Percentiles rank a stretch among this genome's conserved stretches.
Conservation (phyloP, 139 green algal species). For the Auxenochlorella protothecoides region DNA sequence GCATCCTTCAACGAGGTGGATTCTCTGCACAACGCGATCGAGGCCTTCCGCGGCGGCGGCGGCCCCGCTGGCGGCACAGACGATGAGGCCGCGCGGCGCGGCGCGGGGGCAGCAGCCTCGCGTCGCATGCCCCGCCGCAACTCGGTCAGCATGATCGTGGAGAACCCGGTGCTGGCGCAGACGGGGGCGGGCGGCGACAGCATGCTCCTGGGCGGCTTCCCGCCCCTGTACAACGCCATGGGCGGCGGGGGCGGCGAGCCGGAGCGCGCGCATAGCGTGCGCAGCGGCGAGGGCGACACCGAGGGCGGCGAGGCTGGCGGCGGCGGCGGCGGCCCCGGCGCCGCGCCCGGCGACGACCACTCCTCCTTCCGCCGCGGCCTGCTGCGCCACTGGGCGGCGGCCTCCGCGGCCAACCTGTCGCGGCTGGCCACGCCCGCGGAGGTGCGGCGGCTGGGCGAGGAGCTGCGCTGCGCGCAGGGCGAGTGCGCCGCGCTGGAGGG, state of each 20-base stretch:
- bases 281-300: constrained; percentile 31
- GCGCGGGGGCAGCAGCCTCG: not conserved
- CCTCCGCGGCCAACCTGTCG: constrained; percentile 26
- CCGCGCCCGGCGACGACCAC: constrained; percentile 9
- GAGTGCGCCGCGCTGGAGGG: constrained; percentile 19
- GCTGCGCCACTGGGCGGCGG: constrained; percentile 26
- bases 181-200: not conserved
- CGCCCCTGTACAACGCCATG: not conserved
- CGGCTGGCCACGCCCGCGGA: constrained; percentile 15
- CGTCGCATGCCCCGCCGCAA: constrained; percentile 31
- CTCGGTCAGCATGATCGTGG: constrained; percentile 37
- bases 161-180: constrained; percentile 34
- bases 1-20: constrained; percentile 23
- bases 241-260: not conserved
- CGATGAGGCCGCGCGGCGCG: not conserved
- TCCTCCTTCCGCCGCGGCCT: constrained; percentile 17
- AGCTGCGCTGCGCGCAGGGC: constrained; percentile 19
- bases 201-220: not conserved
- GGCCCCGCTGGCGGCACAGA: constrained; percentile 2
- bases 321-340: not conserved
- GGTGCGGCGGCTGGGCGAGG: constrained; percentile 21
- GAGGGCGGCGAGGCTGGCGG: constrained; percentile 6
- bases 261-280: constrained; percentile 12
- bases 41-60: constrained; percentile 34
- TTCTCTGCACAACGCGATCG: constrained; percentile 55